These are phyloP conservation scores for Inga laurina DNA, from an alignment of 306 rosid species.

Conservation along the genomic window DNA sequence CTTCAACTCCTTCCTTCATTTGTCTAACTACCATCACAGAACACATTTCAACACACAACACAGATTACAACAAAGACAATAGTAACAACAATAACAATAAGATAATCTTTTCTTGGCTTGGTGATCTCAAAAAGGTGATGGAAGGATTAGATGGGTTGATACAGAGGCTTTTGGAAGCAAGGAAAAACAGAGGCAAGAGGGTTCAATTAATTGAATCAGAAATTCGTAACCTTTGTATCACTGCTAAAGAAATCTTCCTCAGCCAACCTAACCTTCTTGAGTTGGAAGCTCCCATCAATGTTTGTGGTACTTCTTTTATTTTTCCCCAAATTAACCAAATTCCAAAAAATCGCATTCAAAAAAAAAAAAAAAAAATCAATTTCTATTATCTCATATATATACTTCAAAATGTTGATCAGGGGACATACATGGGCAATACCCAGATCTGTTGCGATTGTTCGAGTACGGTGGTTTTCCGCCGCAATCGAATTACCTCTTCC, in stretches of 20 bases:
- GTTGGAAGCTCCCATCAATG: slow-evolving; percentile 88
- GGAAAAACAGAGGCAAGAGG: slow-evolving; percentile 64
- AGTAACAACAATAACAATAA: neutral
- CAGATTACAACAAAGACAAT: neutral
- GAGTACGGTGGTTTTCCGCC: slow-evolving; percentile 92
- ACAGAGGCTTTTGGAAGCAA: slow-evolving; percentile 74
- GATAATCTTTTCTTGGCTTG: neutral
- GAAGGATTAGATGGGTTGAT: slow-evolving; percentile 84
- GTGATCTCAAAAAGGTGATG: slow-evolving; percentile 39
- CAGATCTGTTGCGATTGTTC: slow-evolving; percentile 75
- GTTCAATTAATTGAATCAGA: slow-evolving; percentile 72
- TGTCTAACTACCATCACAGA: neutral
- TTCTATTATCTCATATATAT: neutral
- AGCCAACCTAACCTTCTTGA: slow-evolving; percentile 79
- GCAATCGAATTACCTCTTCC: slow-evolving; percentile 71
- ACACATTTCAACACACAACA: neutral
- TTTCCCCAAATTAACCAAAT: no score
- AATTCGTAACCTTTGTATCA: slow-evolving; percentile 73
- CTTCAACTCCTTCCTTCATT: neutral
- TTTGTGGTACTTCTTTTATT: slow-evolving; percentile 60
- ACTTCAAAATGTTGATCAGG: slow-evolving; percentile 37
- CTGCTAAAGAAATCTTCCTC: slow-evolving; percentile 74
- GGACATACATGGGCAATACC: slow-evolving; percentile 93
- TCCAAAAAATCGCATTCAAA: no score
- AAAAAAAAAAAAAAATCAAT: no score